phyloP scores from a whole-genome alignment of 148 eudicot species.

The Nepenthes gracilis region DNA sequence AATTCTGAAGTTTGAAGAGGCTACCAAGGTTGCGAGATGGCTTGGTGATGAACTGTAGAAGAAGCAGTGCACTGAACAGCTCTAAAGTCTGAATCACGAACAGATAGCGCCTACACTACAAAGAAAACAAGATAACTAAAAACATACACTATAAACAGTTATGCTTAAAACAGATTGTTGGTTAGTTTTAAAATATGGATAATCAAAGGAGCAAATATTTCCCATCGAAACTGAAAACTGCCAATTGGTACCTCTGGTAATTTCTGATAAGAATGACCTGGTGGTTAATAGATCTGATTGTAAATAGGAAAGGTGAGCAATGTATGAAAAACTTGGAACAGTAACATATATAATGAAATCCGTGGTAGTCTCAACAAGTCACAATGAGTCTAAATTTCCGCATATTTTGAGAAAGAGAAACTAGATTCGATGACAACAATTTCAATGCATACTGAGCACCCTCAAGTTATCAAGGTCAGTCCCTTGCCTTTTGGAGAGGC shows the following conservation, averaged over 20 bases:
- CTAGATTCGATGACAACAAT: too few species aligned
- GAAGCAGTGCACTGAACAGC: slow-evolving; percentile 35
- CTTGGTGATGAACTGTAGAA: slow-evolving; percentile 38
- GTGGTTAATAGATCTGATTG: neutral
- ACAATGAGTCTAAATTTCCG: too few species aligned
- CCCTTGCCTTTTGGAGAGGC: too few species aligned
- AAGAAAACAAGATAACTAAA: slow-evolving; percentile 3
- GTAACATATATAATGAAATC: too few species aligned
- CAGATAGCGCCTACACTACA: slow-evolving; percentile 37
- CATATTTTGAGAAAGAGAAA: too few species aligned
- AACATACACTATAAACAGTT: neutral
- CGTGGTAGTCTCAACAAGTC: too few species aligned
- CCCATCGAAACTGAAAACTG: neutral
- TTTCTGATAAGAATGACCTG: neutral
- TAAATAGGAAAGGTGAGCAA: too few species aligned
- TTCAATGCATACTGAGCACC: too few species aligned
- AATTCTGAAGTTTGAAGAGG: slow-evolving; percentile 29
- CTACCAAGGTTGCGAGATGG: slow-evolving; percentile 27
- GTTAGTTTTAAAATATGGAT: too few species aligned
- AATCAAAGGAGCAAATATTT: neutral
- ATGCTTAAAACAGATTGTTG: neutral
- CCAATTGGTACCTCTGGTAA: neutral
- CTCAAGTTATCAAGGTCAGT: too few species aligned
- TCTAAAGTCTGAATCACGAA: slow-evolving; percentile 51
- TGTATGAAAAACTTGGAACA: too few species aligned